Conservation (phyloP, 1,284 basidiomycete species). For the Trichosporon sp. region DNA sequence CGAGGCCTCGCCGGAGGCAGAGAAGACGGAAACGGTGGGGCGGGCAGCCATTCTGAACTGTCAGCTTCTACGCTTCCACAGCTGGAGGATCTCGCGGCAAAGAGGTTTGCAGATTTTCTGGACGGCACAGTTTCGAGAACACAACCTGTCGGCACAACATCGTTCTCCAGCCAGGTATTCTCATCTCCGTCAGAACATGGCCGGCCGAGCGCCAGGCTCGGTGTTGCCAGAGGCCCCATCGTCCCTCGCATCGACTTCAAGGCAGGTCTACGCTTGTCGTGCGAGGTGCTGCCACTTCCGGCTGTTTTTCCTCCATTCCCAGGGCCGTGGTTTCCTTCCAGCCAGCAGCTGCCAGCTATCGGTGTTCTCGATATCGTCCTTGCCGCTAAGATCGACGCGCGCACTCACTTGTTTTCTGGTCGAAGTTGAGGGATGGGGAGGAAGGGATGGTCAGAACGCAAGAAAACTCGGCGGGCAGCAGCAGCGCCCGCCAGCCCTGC, state of each 20-base stretch:
- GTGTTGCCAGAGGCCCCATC: too few species aligned
- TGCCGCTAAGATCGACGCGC: not conserved
- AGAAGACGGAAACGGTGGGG: slow-evolving; percentile 79
- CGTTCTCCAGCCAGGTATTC: too few species aligned
- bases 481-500: not conserved
- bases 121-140: not conserved
- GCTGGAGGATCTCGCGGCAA: not conserved
- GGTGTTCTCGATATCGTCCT: not conserved
- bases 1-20: slow-evolving; percentile 74
- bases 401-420: slow-evolving; percentile 6
- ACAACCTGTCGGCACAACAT: too few species aligned
- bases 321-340: not conserved
- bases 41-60: slow-evolving; percentile 69
- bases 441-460: not conserved
- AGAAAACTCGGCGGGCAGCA: not conserved
- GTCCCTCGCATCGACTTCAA: too few species aligned
- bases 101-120: not conserved
- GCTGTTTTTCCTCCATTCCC: not conserved
- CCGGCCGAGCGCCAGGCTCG: too few species aligned
- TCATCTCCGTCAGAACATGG: too few species aligned
- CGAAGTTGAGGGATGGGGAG: slow-evolving; percentile 5
- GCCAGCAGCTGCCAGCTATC: not conserved
- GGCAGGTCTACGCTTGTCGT: too few species aligned
- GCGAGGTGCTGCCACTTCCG: too few species aligned
- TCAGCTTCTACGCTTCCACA: not conserved